These are phyloP conservation scores for Geotrichum bryndzae DNA, from an alignment of 1,139 yeast genomes.

Conservation along the genomic window DNA sequence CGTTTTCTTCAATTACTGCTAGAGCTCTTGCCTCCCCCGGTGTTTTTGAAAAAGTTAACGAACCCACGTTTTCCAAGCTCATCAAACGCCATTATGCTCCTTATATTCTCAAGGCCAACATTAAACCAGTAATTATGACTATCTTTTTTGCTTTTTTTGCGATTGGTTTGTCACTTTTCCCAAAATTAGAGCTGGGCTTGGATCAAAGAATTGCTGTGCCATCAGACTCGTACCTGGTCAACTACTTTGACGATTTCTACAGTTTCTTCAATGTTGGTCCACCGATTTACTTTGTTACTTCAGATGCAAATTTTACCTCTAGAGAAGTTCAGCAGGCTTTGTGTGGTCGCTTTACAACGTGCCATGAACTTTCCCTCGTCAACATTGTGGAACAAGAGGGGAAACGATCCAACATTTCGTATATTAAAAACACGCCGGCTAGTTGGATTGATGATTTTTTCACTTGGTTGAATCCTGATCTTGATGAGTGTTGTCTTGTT, in stretches of 20 bases:
- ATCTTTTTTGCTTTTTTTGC: constrained; percentile 60
- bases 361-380: constrained; percentile 70
- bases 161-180: constrained; percentile 60
- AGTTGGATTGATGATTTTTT: constrained; percentile 92
- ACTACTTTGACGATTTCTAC: constrained; percentile 73
- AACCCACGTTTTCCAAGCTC: constrained; percentile 37
- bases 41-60: constrained; percentile 26
- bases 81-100: constrained; percentile 51
- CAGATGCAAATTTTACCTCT: constrained; percentile 55
- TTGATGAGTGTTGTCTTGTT: constrained; percentile 77
- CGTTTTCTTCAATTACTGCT: constrained; percentile 25
- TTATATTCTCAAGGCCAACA: constrained; percentile 44
- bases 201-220: constrained; percentile 91
- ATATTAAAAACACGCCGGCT: constrained; percentile 74
- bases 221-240: constrained; percentile 66
- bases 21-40: constrained; percentile 28
- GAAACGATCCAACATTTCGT: constrained; percentile 55
- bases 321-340: constrained; percentile 60
- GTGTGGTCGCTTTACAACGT: constrained; percentile 84
- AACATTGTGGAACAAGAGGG: constrained; percentile 86
- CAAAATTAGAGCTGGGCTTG: constrained; percentile 66
- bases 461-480: constrained; percentile 77
- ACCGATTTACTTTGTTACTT: constrained; percentile 78
- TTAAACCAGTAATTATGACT: constrained; percentile 46
- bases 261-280: constrained; percentile 79